Evolutionary conservation across 2,329 filamentous ascomycete genomes (phyloP), one percentile per base, ranked within the genome.

Genomic region (Neofusicoccum sp.): DNA sequence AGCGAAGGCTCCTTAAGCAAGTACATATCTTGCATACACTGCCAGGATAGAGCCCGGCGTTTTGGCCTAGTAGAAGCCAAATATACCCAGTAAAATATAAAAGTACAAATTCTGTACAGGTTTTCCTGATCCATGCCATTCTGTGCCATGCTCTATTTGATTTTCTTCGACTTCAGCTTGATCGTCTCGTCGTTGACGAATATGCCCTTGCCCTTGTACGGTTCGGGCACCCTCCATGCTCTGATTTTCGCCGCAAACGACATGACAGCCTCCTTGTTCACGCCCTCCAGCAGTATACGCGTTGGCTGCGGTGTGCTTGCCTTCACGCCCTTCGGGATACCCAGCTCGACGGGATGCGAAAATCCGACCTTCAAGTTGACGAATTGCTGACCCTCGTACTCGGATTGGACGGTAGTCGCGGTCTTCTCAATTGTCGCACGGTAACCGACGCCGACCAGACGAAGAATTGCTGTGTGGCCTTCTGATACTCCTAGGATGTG

Each of bases 201-300:
- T 69, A 99, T 96, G 69, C 95, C 95, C 86, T 99, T 98, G 67
- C 95, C 95, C 86, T 99, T 99, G 79, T 99, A 99, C 66, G 95
- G 95, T 79, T 99, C 95, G 31, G 95, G 95, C 65, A 84, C 85
- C 73, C 95, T 88, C 93, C 93, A 98, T 76, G 82, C 84, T 68
- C 91, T 84, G 67, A 99, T 96, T 68, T 88, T 82, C 0, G 95
- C 95, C 16, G 95, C 95, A 76, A 98, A 97, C 62, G 89, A 87
- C 83, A 92, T 95, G 65, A 99, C 86, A 51, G 88, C 84, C 76
- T 96, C 88, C 73, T 91, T 92, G 73, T 98, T 86, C 57, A 88
- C 83, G 7, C 95, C 92, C 79, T 99, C 92, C 40, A 99, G 79
- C 68, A 99, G 78, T 67, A 99, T 91, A 62, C 93, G 86, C 34